Evolutionary conservation across 2,329 filamentous ascomycete genomes (phyloP).

Genomic region (Zarea fungicola): DNA sequence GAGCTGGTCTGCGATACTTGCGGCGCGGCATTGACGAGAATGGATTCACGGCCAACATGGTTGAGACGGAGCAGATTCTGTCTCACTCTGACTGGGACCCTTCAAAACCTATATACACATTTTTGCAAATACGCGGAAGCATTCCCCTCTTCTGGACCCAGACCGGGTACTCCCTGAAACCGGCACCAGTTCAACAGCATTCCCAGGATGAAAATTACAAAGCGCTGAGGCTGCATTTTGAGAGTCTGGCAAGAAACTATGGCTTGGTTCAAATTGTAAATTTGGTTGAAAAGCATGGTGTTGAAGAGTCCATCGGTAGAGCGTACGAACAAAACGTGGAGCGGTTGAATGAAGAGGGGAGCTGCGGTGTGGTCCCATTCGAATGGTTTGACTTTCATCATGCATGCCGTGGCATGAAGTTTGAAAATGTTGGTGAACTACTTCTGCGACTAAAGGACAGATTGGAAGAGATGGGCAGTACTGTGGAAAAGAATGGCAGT

Average conservation of each 20-base stretch:
- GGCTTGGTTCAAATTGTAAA: slow-evolving; percentile 74
- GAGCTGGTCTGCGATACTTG: slow-evolving; percentile 84
- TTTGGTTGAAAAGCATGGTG: slow-evolving; percentile 82
- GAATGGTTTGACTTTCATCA: slow-evolving; percentile 98
- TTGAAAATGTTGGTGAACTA: slow-evolving; percentile 84
- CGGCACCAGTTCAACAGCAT: slow-evolving; percentile 75
- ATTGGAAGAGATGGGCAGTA: slow-evolving; percentile 69
- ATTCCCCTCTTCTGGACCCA: slow-evolving; percentile 96
- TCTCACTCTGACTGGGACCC: slow-evolving; percentile 63
- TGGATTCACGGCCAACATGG: slow-evolving; percentile 80
- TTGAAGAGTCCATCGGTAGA: slow-evolving; percentile 73
- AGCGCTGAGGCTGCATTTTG: slow-evolving; percentile 77
- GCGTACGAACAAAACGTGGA: slow-evolving; percentile 67
- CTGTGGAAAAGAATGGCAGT: slow-evolving; percentile 46
- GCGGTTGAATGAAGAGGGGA: slow-evolving; percentile 58
- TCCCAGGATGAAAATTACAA: slow-evolving; percentile 71
- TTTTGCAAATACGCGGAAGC: slow-evolving; percentile 82
- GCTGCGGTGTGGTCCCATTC: slow-evolving; percentile 49
- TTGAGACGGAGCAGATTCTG: slow-evolving; percentile 93
- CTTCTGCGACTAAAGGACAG: slow-evolving; percentile 63
- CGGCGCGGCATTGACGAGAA: slow-evolving; percentile 87
- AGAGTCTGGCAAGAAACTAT: slow-evolving; percentile 62
- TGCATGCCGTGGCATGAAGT: slow-evolving; percentile 92
- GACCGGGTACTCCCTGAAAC: slow-evolving; percentile 88
- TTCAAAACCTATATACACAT: slow-evolving; percentile 65